phyloP scores from a whole-genome alignment of 2,329 filamentous ascomycete species.

The Raffaelea albimanens region DNA sequence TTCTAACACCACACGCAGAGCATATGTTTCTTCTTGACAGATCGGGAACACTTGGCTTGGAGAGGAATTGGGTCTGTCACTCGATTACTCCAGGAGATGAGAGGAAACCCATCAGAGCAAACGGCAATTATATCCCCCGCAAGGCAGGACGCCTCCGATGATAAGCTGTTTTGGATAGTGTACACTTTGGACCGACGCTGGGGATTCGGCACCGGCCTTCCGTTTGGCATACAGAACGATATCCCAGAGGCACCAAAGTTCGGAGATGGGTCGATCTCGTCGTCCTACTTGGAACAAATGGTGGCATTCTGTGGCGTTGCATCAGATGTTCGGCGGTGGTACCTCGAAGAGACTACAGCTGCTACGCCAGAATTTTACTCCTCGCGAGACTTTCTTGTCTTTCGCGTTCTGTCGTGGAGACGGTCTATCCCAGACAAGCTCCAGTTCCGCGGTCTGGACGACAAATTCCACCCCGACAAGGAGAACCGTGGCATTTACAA shows the following conservation, averaged over 20 bases:
- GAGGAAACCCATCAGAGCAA: not conserved
- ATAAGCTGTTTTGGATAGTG: constrained; percentile 2
- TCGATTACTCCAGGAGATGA: not conserved
- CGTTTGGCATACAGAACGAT: constrained; percentile 3
- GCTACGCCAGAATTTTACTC: not conserved
- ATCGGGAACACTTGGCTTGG: not conserved
- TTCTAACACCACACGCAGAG: not conserved
- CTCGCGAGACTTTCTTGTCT: constrained; percentile 1
- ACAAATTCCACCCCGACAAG: not conserved
- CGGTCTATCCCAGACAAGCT: not conserved
- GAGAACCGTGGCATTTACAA: not conserved
- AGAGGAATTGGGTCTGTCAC: not conserved
- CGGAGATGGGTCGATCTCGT: not conserved
- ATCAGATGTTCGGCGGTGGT: constrained; percentile 1
- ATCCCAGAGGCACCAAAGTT: not conserved
- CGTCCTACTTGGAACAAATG: constrained; percentile 1
- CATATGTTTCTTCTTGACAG: constrained; percentile 2
- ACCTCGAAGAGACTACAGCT: not conserved
- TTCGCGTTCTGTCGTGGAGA: not conserved
- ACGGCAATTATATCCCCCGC: not conserved
- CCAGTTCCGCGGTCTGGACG: not conserved
- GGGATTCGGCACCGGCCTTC: constrained; percentile 7
- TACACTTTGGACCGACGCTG: constrained; percentile 7
- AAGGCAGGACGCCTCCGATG: not conserved
- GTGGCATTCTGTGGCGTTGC: not conserved